These are phyloP conservation scores for Debaryomyces nepalensis DNA, from an alignment of 1,139 yeast species.

Conservation along the genomic window DNA sequence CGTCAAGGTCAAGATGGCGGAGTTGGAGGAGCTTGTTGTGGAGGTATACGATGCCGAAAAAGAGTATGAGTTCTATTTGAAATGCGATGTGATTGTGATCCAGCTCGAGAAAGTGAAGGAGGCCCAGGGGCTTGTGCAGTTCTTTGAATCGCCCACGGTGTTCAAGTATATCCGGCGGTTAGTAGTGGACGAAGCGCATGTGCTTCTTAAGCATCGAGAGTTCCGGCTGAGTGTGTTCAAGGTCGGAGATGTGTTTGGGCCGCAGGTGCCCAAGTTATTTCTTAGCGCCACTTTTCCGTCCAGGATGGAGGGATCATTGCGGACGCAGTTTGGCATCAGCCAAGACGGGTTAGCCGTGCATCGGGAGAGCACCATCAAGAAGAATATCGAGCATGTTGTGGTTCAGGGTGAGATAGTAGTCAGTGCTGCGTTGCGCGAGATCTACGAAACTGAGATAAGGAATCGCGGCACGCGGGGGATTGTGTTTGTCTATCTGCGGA, in stretches of 20 bases:
- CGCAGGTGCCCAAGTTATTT: neutral
- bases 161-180: neutral
- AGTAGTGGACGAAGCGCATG: neutral
- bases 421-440: no score
- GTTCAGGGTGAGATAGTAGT: neutral
- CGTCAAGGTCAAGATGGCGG: neutral
- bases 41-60: neutral
- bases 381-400: neutral
- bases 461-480: neutral
- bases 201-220: neutral
- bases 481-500: neutral
- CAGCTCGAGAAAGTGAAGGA: conserved; percentile 1
- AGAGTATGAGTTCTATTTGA: neutral
- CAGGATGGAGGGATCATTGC: neutral
- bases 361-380: neutral
- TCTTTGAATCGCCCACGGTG: neutral
- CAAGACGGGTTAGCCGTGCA: neutral
- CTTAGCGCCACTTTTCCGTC: neutral
- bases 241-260: neutral
- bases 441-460: no score
- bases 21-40: neutral
- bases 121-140: neutral
- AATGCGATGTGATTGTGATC: neutral
- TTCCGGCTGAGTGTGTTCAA: neutral
- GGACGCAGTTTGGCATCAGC: neutral